These are phyloP conservation scores for Aspergillus pseudonomiae DNA, from an alignment of 2,329 filamentous ascomycete species.

Conservation along the genomic window DNA sequence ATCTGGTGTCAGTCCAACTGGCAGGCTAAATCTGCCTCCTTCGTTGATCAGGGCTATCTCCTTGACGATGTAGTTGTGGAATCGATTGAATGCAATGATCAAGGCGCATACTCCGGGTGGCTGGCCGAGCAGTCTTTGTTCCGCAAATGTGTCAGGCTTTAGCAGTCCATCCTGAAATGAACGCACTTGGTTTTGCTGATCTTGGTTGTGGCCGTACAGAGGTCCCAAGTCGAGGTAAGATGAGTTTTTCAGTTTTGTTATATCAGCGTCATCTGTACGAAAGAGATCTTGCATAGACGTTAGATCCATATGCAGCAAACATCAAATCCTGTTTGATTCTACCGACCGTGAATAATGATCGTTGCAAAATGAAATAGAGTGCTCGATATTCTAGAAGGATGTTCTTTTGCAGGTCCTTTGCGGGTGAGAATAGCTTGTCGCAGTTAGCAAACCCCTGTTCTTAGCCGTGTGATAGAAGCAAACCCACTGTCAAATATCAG, in stretches of 20 bases:
- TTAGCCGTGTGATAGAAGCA: background rate
- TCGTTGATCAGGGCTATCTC: conserved; percentile 47
- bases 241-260: conserved; percentile 41
- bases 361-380: conserved; percentile 55
- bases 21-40: conserved; percentile 32
- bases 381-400: conserved; percentile 49
- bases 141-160: conserved; percentile 41
- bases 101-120: conserved; percentile 38
- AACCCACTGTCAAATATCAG: conserved; percentile 11
- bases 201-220: conserved; percentile 44
- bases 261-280: conserved; percentile 37
- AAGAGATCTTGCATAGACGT: conserved; percentile 2
- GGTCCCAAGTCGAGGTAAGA: conserved; percentile 54
- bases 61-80: conserved; percentile 44
- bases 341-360: conserved; percentile 56
- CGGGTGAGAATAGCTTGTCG: conserved; percentile 11
- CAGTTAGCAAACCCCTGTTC: background rate
- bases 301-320: background rate
- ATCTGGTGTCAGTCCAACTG: conserved; percentile 20
- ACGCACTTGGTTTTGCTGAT: conserved; percentile 39
- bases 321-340: conserved; percentile 21
- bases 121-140: conserved; percentile 34
- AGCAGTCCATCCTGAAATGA: conserved; percentile 42
- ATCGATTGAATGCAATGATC: conserved; percentile 42
- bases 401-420: conserved; percentile 28